phyloP scores from a whole-genome alignment of 192 early-diverging fungal genomes.

The Coemansia sp. region DNA sequence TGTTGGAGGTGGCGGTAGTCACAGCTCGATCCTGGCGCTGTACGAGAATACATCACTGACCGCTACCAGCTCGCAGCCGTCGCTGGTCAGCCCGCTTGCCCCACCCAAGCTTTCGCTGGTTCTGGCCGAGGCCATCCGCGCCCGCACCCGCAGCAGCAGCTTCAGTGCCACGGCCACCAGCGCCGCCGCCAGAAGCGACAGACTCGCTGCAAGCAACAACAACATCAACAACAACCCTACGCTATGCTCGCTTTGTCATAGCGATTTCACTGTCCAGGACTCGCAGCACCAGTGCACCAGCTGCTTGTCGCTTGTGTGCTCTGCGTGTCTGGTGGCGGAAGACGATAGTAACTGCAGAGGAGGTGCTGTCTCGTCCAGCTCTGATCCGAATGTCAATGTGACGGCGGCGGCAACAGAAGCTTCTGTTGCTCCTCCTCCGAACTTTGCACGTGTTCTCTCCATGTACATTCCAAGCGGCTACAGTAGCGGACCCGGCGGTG shows the following conservation, averaged over 20 bases:
- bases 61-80: constrained; percentile 16
- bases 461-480: constrained; percentile 46
- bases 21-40: constrained; percentile 33
- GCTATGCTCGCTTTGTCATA: constrained; percentile 48
- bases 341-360: not conserved
- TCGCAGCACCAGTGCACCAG: constrained; percentile 48
- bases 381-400: not conserved
- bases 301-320: constrained; percentile 43
- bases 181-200: constrained; percentile 1
- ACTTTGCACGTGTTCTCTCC: constrained; percentile 30
- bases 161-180: not conserved
- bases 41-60: constrained; percentile 17
- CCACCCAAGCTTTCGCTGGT: constrained; percentile 47
- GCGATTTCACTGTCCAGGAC: constrained; percentile 33
- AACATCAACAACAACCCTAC: constrained; percentile 8
- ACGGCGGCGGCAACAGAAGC: not conserved
- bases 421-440: not conserved
- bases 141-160: constrained; percentile 14
- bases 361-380: not conserved
- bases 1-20: constrained; percentile 7
- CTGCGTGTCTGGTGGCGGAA: constrained; percentile 26
- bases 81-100: constrained; percentile 39
- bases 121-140: constrained; percentile 38
- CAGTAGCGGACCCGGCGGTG: constrained; percentile 19
- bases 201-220: not conserved